phyloP scores from a whole-genome alignment of 2,329 filamentous ascomycete genomes.

The Pestalotiopsis sp. region DNA sequence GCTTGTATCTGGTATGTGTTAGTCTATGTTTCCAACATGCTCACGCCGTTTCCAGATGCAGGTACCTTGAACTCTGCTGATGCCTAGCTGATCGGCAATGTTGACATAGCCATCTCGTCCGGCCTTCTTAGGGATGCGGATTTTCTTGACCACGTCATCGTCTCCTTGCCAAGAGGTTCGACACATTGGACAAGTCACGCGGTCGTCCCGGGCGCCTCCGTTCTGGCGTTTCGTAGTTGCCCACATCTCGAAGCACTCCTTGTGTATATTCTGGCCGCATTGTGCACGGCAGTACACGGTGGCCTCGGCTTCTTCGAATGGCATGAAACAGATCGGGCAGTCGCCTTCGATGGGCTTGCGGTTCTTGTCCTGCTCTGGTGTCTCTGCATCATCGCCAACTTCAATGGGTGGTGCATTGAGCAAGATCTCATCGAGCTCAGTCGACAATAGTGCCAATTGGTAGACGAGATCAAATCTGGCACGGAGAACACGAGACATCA shows the following conservation, averaged over 20 bases:
- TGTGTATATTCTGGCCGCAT: slow-evolving; percentile 59
- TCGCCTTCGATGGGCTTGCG: slow-evolving; percentile 55
- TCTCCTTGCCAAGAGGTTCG: slow-evolving; percentile 58
- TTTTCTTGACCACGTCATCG: slow-evolving; percentile 42
- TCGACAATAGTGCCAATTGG: slow-evolving; percentile 61
- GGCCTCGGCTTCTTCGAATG: slow-evolving; percentile 40
- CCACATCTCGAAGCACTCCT: slow-evolving; percentile 58
- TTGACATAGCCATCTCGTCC: slow-evolving; percentile 63
- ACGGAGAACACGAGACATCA: slow-evolving; percentile 61
- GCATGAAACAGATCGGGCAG: slow-evolving; percentile 60
- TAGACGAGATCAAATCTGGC: slow-evolving; percentile 59
- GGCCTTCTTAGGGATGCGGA: slow-evolving; percentile 42
- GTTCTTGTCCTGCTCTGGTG: slow-evolving; percentile 32
- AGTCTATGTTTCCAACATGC: background rate
- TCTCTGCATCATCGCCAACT: slow-evolving; percentile 26
- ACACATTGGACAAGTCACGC: slow-evolving; percentile 64
- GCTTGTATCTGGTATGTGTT: slow-evolving; percentile 24
- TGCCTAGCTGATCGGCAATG: slow-evolving; percentile 61
- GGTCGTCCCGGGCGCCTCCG: slow-evolving; percentile 22
- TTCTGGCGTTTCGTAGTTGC: slow-evolving; percentile 45
- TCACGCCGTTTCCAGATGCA: background rate
- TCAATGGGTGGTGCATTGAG: slow-evolving; percentile 53
- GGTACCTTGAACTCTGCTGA: slow-evolving; percentile 54
- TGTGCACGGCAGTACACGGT: slow-evolving; percentile 54
- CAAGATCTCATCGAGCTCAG: slow-evolving; percentile 64